Base-by-base conservation (phyloP, 2,329 filamentous ascomycete genomes). In the Amauroascus niger region DNA sequence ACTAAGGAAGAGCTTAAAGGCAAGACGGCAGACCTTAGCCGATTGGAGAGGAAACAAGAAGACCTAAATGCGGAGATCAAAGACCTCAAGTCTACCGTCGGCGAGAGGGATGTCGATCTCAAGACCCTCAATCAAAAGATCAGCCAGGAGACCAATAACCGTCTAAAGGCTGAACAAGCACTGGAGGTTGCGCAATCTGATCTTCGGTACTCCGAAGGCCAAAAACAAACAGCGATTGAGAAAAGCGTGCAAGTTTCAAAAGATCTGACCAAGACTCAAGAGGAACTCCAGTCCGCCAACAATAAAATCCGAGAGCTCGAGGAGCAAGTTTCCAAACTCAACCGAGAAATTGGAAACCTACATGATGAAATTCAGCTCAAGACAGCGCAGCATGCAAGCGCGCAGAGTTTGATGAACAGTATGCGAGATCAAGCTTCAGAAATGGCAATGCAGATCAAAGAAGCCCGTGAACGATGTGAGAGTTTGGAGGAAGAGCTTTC, bases 361-460 rank as follows among this genome's bases (percentile, higher is more conserved):
- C 80, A 83, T 40, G 88, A 95, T 60, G 90, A 97, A 62, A 79
- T 87, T 0, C 81, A 90, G 52, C 78, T 95, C 56, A 95, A 93
- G 74, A 79, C 81, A 1, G 87, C 88, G 37, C 88, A 96, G 69
- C 90, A 95, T 64, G 80, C 80, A 51, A 95, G 84, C 60, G 86
- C 88, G 0, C 88, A 97, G 67, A 86, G 84, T 49, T 73, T 96
- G 13, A 82, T 97, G 67, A 84, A 84, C 62, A 95, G 87, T 66
- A 93, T 97, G 88, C 87, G 90, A 57, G 89, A 96, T 62, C 89
- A 97, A 72, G 86, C 85, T 0, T 80, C 86, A 1, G 93, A 98
- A 72, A 79, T 97, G 64, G 83, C 84, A 4, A 86, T 88, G 60
- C 93, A 96, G 71, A 85, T 96, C 70, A 95, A 93, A 69, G 93